Evolutionary conservation across 768 basidiomycete species (phyloP), one percentile per base, ranked within the genome.

Genomic region (Pleurotus tuoliensis): DNA sequence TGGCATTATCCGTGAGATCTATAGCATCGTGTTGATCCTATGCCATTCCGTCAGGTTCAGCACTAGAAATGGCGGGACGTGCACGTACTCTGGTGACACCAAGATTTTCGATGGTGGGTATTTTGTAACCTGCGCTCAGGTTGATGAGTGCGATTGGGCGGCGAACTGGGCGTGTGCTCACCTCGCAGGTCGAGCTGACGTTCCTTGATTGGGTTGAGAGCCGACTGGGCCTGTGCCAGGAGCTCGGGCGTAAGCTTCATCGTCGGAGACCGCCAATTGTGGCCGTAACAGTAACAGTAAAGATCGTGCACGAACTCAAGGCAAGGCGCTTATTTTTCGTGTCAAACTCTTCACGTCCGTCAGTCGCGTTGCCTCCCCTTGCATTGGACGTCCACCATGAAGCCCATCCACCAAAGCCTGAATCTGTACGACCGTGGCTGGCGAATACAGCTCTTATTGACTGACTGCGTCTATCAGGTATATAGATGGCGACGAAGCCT

Each of bases 171-270:
- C 48, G 56, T 18, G 49, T 57, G 61, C 71, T 67, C 66, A 90
- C 93, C 94, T 81, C 94, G 79, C 51, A 96, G 84, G 70, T 96
- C 94, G 45, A 96, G 83, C 73, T 95, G 89, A 53, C 94, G 85
- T 70, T 96, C 92, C 72, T 90, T 94, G 40, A 91, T 69, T 38
- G 92, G 84, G 65, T 92, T 94, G 59, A 93, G 77, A 58, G 82
- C 79, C 37, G 92, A 92, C 50, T 82, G 72, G 45, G 86, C 88
- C 70, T 90, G 84, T n/a, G 84, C 87, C 63, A 95, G 80, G 63
- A 95, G 84, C 82, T 95, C 93, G 61, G 93, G 92, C 48, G 94
- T 94, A 78, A 95, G 89, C 82, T 94, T 95, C 84, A 93, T 89
- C 65, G 76, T 78, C 67, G 71, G 64, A 59, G 64, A 55, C 55